phyloP scores from a whole-genome alignment of 352 stramenopile genomes.

The Pythium volutum region DNA sequence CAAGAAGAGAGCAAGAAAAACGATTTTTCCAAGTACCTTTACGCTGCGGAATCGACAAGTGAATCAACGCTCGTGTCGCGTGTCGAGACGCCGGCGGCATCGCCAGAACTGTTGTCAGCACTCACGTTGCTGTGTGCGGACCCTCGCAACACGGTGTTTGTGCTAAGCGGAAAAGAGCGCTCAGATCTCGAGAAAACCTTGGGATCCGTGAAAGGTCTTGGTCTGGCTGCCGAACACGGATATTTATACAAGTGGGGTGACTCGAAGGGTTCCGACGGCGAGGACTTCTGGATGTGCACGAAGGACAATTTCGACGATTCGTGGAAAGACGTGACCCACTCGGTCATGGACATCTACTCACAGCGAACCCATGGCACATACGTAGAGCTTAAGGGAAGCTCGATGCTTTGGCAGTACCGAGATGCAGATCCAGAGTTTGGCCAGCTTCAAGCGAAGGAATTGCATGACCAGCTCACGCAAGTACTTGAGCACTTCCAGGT shows the following conservation, averaged over 20 bases:
- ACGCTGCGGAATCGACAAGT: conserved; percentile 28
- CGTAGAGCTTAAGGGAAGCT: conserved; percentile 98
- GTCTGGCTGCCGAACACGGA: conserved; percentile 97
- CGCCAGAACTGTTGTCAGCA: conserved; percentile 79
- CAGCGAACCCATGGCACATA: conserved; percentile 98
- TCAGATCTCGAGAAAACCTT: conserved; percentile 93
- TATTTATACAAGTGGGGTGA: conserved; percentile 97
- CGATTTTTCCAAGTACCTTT: conserved; percentile 86
- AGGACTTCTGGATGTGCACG: conserved; percentile 77
- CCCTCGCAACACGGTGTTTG: conserved; percentile 97
- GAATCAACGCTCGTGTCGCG: conserved; percentile 35
- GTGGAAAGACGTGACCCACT: conserved; percentile 96
- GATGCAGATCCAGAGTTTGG: conserved; percentile 99
- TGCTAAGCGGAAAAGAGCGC: conserved; percentile 96
- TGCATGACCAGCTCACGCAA: conserved; percentile 97
- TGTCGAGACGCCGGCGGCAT: conserved; percentile 44
- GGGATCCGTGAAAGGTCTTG: conserved; percentile 92
- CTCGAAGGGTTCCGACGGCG: conserved; percentile 21
- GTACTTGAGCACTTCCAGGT: conserved; percentile 95
- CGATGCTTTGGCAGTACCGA: conserved; percentile 98
- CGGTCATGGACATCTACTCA: conserved; percentile 99
- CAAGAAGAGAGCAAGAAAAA: conserved; percentile 78
- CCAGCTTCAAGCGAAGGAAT: conserved; percentile 96
- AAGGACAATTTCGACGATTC: conserved; percentile 93
- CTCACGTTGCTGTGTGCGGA: conserved; percentile 93